These are phyloP conservation scores for Colletotrichum incanum DNA, from an alignment of 2,329 filamentous ascomycete species.

Conservation along the genomic window DNA sequence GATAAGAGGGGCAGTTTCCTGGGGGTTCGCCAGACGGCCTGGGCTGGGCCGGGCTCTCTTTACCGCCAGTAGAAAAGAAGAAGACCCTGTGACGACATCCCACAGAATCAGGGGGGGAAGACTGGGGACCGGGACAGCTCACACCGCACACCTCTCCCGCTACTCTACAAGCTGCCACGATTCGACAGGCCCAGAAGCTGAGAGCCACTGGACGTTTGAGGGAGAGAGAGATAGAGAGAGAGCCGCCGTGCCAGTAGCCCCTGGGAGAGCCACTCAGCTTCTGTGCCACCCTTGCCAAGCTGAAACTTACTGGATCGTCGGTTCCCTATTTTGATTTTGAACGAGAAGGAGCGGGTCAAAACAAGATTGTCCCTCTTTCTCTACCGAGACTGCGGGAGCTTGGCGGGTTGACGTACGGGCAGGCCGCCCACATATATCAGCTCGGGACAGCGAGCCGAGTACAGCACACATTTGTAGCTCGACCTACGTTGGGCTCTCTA, in stretches of 20 bases:
- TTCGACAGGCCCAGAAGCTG: not conserved
- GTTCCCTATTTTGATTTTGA: constrained; percentile 4
- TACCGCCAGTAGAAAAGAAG: constrained; percentile 14
- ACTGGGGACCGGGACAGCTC: not conserved
- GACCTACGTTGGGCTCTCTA: not conserved
- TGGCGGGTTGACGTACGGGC: constrained; percentile 24
- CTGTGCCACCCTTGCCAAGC: constrained; percentile 19
- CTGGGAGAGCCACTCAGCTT: constrained; percentile 8
- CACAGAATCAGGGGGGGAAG: not conserved
- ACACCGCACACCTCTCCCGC: constrained; percentile 4
- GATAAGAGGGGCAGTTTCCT: constrained; percentile 7
- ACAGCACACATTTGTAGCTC: constrained; percentile 4
- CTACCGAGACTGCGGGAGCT: constrained; percentile 15
- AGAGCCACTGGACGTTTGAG: not conserved
- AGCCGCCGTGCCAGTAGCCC: not conserved
- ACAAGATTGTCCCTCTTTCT: constrained; percentile 8
- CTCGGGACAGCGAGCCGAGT: constrained; percentile 7
- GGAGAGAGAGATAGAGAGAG: too few species aligned
- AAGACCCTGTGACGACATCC: constrained; percentile 27
- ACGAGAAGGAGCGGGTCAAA: constrained; percentile 20
- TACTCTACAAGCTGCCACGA: constrained; percentile 1
- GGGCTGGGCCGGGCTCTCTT: constrained; percentile 7
- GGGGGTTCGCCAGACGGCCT: not conserved
- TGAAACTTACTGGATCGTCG: constrained; percentile 13
- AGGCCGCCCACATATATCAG: constrained; percentile 14